These are phyloP conservation scores for Marasmius fiardii DNA, from an alignment of 1,284 basidiomycete species.

Conservation along the genomic window DNA sequence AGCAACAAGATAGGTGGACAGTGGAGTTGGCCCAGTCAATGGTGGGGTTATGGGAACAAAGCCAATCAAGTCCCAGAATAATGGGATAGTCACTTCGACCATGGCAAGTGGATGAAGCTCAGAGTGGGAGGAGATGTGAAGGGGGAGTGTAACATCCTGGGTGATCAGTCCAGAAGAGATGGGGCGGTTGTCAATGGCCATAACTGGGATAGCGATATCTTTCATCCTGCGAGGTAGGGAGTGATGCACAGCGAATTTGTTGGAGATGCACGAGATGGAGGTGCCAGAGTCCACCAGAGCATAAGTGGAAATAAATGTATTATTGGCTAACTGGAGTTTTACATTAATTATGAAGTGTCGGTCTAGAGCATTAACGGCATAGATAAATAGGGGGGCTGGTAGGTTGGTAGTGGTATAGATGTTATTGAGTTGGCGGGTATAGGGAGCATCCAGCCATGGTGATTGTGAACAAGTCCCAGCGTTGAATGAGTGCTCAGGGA, in stretches of 20 bases:
- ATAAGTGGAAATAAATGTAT: slow-evolving; percentile 20
- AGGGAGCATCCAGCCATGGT: neutral
- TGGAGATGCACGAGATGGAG: slow-evolving; percentile 26
- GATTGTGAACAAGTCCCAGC: neutral
- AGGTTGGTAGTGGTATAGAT: neutral
- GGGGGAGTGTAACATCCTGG: neutral
- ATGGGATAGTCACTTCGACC: slow-evolving; percentile 12
- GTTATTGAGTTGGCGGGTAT: neutral
- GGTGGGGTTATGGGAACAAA: slow-evolving; percentile 13
- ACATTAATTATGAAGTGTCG: slow-evolving; percentile 30
- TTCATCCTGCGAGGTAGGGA: slow-evolving; percentile 6
- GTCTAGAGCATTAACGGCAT: slow-evolving; percentile 15
- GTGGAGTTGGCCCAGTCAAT: slow-evolving; percentile 11
- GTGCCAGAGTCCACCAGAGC: slow-evolving; percentile 24
- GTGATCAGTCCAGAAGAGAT: slow-evolving; percentile 2
- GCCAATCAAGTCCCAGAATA: slow-evolving; percentile 16
- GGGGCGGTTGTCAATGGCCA: neutral
- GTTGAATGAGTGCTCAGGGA: slow-evolving; percentile 6
- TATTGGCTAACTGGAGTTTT: slow-evolving; percentile 15
- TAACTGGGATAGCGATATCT: neutral
- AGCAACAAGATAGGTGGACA: slow-evolving; percentile 4
- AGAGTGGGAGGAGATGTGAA: neutral
- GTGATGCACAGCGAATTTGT: slow-evolving; percentile 25
- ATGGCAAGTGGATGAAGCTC: slow-evolving; percentile 5
- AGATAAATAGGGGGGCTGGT: slow-evolving; percentile 4